Conservation (phyloP, 2,329 filamentous ascomycete genomes). For the Beauveria sp. region DNA sequence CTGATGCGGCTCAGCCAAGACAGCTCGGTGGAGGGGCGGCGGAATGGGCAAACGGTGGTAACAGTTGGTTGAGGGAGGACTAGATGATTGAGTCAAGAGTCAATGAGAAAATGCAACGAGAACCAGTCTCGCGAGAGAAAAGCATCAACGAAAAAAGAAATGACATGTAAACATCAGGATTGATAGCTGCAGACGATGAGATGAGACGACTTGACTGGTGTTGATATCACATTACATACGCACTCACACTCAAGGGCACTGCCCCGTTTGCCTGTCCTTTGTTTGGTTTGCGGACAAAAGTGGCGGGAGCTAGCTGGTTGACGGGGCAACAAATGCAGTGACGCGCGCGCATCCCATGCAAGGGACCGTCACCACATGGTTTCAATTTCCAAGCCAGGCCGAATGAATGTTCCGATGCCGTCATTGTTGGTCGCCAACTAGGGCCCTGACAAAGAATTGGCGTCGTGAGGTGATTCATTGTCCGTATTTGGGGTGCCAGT, state of each 20-base stretch:
- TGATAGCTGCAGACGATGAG: not conserved
- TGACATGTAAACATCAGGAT: constrained; percentile 1
- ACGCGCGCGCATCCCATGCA: not conserved
- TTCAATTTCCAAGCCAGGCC: not conserved
- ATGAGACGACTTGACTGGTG: not conserved
- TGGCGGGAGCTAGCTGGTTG: not conserved
- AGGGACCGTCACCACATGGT: not conserved
- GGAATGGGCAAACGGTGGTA: not conserved
- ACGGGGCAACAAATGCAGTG: constrained; percentile 1
- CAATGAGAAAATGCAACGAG: not conserved
- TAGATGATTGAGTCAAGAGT: not conserved
- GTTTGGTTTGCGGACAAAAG: not conserved
- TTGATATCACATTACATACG: not conserved
- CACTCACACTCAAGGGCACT: not conserved
- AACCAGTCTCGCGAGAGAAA: constrained; percentile 1
- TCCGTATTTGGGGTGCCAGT: not conserved
- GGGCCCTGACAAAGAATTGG: not conserved
- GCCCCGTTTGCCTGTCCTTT: constrained; percentile 2
- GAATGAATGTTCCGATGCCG: not conserved
- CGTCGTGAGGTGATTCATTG: not conserved
- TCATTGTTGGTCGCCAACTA: not conserved
- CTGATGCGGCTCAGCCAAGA: constrained; percentile 8
- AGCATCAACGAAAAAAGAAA: not conserved
- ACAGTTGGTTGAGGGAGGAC: not conserved
- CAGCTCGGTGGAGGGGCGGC: constrained; percentile 2